These are phyloP conservation scores for Tolypocladium endophyticum DNA, from an alignment of 2,329 filamentous ascomycete genomes.

Conservation along the genomic window DNA sequence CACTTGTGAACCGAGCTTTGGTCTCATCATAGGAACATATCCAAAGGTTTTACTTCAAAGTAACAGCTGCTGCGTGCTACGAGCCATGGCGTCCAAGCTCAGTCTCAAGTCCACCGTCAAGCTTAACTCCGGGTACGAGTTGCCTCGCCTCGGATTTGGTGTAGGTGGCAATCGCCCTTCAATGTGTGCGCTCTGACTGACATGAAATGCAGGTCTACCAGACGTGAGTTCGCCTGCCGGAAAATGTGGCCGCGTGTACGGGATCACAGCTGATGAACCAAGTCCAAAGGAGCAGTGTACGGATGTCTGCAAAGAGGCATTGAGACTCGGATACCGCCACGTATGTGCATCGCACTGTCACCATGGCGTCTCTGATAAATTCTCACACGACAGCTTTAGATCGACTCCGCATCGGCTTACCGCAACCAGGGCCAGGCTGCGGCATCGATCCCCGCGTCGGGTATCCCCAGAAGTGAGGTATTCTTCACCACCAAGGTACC, in stretches of 20 bases:
- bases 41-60: constrained; percentile 2
- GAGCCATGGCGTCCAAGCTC: constrained; percentile 33
- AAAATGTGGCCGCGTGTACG: neutral
- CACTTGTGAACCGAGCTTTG: neutral
- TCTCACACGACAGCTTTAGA: constrained; percentile 16
- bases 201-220: constrained; percentile 34
- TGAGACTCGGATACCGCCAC: constrained; percentile 43
- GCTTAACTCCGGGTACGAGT: constrained; percentile 42
- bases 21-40: neutral
- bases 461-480: constrained; percentile 33
- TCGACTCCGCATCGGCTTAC: constrained; percentile 44
- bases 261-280: neutral
- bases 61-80: too few relatives aligned
- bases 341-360: constrained; percentile 16
- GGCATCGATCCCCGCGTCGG: constrained; percentile 29
- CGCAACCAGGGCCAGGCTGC: constrained; percentile 39
- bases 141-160: constrained; percentile 43
- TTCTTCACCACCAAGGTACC: constrained; percentile 49
- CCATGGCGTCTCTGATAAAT: neutral
- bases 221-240: constrained; percentile 27
- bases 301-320: constrained; percentile 32
- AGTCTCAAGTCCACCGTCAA: constrained; percentile 37
- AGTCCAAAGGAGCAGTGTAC: constrained; percentile 19
- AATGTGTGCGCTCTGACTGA: neutral
- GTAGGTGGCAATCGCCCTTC: constrained; percentile 24